phyloP scores from a whole-genome alignment of 345 rosid genomes.

The Arabis hirsuta region DNA sequence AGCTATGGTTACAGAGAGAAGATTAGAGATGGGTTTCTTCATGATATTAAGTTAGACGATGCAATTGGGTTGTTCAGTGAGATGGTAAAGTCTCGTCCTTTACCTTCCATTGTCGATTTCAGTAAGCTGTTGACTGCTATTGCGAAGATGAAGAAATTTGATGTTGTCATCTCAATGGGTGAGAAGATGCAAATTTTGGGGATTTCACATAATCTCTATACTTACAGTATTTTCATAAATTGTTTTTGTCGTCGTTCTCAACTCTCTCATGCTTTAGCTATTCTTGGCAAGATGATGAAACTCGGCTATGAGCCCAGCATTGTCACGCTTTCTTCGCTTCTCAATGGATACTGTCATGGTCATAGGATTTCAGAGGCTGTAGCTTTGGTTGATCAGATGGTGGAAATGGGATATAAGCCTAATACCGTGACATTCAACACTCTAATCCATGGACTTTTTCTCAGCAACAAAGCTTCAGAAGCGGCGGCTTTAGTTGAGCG shows the following conservation, averaged over 20 bases:
- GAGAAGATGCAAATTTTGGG: not conserved
- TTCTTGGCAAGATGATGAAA: conserved; percentile 20
- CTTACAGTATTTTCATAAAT: not conserved
- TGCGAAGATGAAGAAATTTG: not conserved
- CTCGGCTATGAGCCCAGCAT: rapidly evolving
- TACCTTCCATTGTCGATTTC: not conserved
- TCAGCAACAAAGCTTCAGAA: not conserved
- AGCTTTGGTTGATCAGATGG: not conserved
- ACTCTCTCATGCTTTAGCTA: not conserved
- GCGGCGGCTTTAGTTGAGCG: not conserved
- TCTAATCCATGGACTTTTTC: no score
- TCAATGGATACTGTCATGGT: not conserved
- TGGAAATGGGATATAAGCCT: not conserved
- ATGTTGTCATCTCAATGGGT: not conserved
- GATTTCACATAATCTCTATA: not conserved
- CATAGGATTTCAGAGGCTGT: not conserved
- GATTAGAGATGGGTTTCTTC: not conserved
- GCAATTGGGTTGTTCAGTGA: not conserved
- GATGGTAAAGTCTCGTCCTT: not conserved
- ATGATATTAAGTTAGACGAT: not conserved
- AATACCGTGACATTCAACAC: rapidly evolving
- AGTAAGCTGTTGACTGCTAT: not conserved
- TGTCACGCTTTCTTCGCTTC: rapidly evolving
- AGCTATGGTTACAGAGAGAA: not conserved
- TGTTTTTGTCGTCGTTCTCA: not conserved